Conservation (phyloP, 805 yeast genomes). For the Wickerhamomyces bisporus region DNA sequence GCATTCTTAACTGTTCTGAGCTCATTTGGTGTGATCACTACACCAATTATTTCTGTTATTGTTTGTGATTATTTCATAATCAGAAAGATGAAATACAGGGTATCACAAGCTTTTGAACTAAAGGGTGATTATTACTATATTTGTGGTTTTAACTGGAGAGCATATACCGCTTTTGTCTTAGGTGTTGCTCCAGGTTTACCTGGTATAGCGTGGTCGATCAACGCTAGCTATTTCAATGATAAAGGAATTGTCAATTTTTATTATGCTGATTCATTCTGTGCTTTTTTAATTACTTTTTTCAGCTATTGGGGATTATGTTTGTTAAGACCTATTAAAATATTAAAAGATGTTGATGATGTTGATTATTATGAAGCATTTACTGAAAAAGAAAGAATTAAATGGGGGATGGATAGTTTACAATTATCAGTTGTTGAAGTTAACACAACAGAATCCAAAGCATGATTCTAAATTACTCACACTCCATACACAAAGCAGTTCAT, state of each 20-base stretch:
- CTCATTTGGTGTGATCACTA: slow-evolving; percentile 31
- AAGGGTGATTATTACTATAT: slow-evolving; percentile 30
- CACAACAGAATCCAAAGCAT: too few relatives aligned
- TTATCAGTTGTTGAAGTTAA: background rate
- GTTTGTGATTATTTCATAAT: slow-evolving; percentile 35
- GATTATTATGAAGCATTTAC: slow-evolving; percentile 37
- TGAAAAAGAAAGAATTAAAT: slow-evolving; percentile 24
- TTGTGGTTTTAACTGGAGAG: slow-evolving; percentile 40
- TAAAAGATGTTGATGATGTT: slow-evolving; percentile 31
- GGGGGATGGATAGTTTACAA: slow-evolving; percentile 3
- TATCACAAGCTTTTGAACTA: slow-evolving; percentile 30
- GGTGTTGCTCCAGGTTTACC: slow-evolving; percentile 47
- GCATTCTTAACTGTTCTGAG: slow-evolving; percentile 29
- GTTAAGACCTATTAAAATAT: slow-evolving; percentile 32
- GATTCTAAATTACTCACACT: too few relatives aligned
- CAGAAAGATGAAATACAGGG: slow-evolving; percentile 27
- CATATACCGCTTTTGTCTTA: slow-evolving; percentile 32
- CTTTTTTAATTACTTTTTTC: slow-evolving; percentile 34
- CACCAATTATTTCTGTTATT: slow-evolving; percentile 32
- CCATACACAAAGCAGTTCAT: too few relatives aligned
- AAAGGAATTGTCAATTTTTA: slow-evolving; percentile 38
- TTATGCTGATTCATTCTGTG: slow-evolving; percentile 39
- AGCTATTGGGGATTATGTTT: slow-evolving; percentile 30
- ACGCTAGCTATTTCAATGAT: slow-evolving; percentile 22
- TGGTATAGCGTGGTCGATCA: slow-evolving; percentile 37